phyloP scores from a whole-genome alignment of 2,329 filamentous ascomycete species.

The Ambrosiella beaveri region DNA sequence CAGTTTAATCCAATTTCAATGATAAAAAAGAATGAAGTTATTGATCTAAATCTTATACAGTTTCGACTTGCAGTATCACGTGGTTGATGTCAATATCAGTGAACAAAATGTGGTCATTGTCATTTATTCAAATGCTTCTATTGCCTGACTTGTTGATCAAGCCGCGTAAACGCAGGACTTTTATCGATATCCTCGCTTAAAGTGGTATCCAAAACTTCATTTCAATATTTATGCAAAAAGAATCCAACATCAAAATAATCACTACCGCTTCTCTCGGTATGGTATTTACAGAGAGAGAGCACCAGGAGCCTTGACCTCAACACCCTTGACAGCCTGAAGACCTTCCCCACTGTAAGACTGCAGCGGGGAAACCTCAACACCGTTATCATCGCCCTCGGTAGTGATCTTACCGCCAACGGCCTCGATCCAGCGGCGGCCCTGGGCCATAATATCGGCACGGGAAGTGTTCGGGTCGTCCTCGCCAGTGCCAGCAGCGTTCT shows the following conservation, averaged over 20 bases:
- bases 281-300: conserved; percentile 20
- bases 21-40: not conserved
- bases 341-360: conserved; percentile 74
- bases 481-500: conserved; percentile 71
- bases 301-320: conserved; percentile 34
- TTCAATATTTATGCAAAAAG: conserved; percentile 3
- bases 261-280: not conserved
- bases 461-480: conserved; percentile 93
- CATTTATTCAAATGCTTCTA: not conserved
- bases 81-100: not conserved
- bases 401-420: conserved; percentile 56
- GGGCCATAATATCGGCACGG: conserved; percentile 72
- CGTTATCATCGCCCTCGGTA: conserved; percentile 42
- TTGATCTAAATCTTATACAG: not conserved
- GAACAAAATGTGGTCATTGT: not conserved
- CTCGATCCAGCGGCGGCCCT: conserved; percentile 74
- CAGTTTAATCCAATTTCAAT: not conserved
- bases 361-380: conserved; percentile 80
- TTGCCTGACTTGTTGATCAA: not conserved
- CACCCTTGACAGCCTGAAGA: conserved; percentile 36
- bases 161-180: no score
- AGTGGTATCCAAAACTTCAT: not conserved
- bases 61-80: not conserved
- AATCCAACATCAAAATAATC: not conserved
- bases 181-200: not conserved